phyloP scores from a whole-genome alignment of 768 basidiomycete genomes.

The Butyriboletus loyo region DNA sequence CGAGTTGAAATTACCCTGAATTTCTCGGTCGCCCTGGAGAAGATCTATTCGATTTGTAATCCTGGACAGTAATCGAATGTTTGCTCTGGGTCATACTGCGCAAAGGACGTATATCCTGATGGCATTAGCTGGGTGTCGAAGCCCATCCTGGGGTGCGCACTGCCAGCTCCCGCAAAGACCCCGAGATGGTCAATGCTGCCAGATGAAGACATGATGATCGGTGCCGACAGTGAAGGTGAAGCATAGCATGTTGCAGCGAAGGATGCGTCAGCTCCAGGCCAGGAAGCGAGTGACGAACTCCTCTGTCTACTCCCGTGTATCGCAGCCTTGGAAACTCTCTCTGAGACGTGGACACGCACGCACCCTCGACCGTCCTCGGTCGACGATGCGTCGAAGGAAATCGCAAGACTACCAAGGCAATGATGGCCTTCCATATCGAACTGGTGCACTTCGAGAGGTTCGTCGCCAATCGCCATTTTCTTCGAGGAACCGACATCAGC shows the following conservation, averaged over 20 bases:
- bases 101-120: slow-evolving; percentile 31
- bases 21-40: background rate
- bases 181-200: slow-evolving; percentile 36
- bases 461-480: slow-evolving; percentile 32
- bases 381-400: slow-evolving; percentile 68
- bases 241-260: slow-evolving; percentile 22
- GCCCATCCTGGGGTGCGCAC: slow-evolving; percentile 25
- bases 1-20: background rate
- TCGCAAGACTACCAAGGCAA: slow-evolving; percentile 57
- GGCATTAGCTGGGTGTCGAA: slow-evolving; percentile 24
- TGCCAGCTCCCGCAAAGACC: slow-evolving; percentile 59
- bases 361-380: slow-evolving; percentile 69
- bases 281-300: slow-evolving; percentile 22
- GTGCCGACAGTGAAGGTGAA: slow-evolving; percentile 37
- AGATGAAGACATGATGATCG: slow-evolving; percentile 36
- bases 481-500: slow-evolving; percentile 33
- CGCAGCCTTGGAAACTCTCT: slow-evolving; percentile 29
- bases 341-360: slow-evolving; percentile 65
- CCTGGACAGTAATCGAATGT: slow-evolving; percentile 31
- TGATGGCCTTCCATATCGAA: slow-evolving; percentile 44
- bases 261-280: slow-evolving; percentile 21
- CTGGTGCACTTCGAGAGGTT: slow-evolving; percentile 48
- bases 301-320: slow-evolving; percentile 16
- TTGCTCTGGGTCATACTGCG: slow-evolving; percentile 24
- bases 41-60: slow-evolving; percentile 22